Percentiles rank a stretch among this genome's conserved stretches.
These are phyloP conservation scores for Irineochytrium annulatum DNA, from an alignment of 192 early-diverging fungal species.

Conservation along the genomic window DNA sequence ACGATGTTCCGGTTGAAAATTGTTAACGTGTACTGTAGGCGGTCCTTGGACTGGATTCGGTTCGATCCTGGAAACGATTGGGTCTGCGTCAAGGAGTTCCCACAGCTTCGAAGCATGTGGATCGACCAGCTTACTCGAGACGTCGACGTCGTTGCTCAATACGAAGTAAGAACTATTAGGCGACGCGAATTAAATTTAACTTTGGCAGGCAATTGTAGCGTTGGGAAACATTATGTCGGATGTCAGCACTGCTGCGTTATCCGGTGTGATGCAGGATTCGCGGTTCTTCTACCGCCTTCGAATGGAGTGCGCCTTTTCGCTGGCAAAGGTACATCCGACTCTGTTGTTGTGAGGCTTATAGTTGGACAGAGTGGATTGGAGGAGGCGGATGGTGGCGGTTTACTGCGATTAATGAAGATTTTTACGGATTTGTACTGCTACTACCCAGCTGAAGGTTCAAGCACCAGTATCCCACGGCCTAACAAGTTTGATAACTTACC, in stretches of 20 bases:
- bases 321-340: slow-evolving; percentile 25
- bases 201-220: slow-evolving; percentile 54
- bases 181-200: not conserved
- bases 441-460: slow-evolving; percentile 30
- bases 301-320: slow-evolving; percentile 35
- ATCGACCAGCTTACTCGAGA: slow-evolving; percentile 84
- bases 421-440: slow-evolving; percentile 71
- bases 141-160: slow-evolving; percentile 86
- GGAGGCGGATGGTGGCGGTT: not conserved
- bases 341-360: not conserved
- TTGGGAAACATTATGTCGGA: slow-evolving; percentile 57
- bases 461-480: slow-evolving; percentile 31
- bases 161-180: slow-evolving; percentile 54
- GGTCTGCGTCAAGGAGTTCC: slow-evolving; percentile 80
- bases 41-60: slow-evolving; percentile 94
- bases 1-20: slow-evolving; percentile 29
- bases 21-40: slow-evolving; percentile 9
- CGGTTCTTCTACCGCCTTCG: slow-evolving; percentile 79
- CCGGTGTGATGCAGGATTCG: slow-evolving; percentile 70
- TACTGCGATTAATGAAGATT: slow-evolving; percentile 46
- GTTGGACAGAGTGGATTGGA: slow-evolving; percentile 12
- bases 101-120: slow-evolving; percentile 96
- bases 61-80: slow-evolving; percentile 93
- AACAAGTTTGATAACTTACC: slow-evolving; percentile 85
- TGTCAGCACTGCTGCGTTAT: slow-evolving; percentile 53